These are phyloP conservation scores for Aspergillus biplanus DNA, from an alignment of 495 filamentous ascomycete genomes.

Conservation along the genomic window DNA sequence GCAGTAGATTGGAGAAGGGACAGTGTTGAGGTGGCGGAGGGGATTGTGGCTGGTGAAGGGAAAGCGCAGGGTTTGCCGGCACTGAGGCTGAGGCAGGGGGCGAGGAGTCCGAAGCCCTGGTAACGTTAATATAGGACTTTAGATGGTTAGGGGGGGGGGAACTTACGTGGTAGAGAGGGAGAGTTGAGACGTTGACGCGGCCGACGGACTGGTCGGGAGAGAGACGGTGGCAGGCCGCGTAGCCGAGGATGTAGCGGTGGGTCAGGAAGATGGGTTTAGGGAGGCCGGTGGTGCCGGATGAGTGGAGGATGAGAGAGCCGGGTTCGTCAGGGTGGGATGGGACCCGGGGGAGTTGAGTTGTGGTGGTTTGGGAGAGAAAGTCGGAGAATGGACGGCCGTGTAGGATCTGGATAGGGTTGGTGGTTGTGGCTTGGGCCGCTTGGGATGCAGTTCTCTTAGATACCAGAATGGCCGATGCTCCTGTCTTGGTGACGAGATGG, in stretches of 20 bases:
- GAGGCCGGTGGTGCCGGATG: slow-evolving; percentile 53
- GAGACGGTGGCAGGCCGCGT: slow-evolving; percentile 40
- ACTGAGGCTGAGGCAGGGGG: slow-evolving; percentile 41
- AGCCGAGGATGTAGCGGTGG: slow-evolving; percentile 47
- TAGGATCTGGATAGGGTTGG: neutral
- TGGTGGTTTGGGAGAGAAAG: neutral
- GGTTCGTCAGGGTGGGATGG: slow-evolving; percentile 29
- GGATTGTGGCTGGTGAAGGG: slow-evolving; percentile 33
- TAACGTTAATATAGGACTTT: neutral
- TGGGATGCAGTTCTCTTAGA: slow-evolving; percentile 22
- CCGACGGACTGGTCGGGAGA: slow-evolving; percentile 25
- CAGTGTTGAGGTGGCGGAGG: slow-evolving; percentile 32
- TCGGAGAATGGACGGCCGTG: neutral
- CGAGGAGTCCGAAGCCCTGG: slow-evolving; percentile 42
- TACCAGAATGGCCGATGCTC: slow-evolving; percentile 25
- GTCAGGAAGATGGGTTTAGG: slow-evolving; percentile 49
- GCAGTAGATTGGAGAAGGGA: slow-evolving; percentile 29
- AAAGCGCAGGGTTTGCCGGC: slow-evolving; percentile 47
- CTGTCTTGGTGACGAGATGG: slow-evolving; percentile 29
- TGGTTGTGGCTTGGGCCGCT: neutral
- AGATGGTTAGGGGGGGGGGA: neutral
- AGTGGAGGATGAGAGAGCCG: slow-evolving; percentile 48
- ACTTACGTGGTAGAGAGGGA: slow-evolving; percentile 42
- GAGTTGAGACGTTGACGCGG: slow-evolving; percentile 44
- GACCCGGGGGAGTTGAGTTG: slow-evolving; percentile 9